Base-by-base conservation (phyloP, 2,329 filamentous ascomycete species). In the Rutstroemia sp. region DNA sequence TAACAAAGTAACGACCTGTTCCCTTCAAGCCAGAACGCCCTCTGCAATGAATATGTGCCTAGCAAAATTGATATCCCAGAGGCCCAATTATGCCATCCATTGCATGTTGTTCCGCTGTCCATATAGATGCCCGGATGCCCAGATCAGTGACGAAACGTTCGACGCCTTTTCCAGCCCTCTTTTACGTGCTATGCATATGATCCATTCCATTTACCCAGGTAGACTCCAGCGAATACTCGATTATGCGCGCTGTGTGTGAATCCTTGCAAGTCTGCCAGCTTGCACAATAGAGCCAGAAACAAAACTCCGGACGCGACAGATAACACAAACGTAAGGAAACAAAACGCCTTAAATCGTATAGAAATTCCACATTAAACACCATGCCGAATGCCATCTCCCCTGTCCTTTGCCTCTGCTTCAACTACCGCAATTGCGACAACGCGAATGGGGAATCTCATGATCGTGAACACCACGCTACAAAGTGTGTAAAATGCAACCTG, bases 381-480 rank as follows among this genome's bases (percentile, higher is more conserved):
- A 56, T 61, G 51, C 48, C 62, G 65, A 61, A 67, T 67, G 63
- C 64, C 61, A 60, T 58, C 62, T 51, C 57, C 57, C 58, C 57
- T 49, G 23, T 58, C 64, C 54, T 61, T 63, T 60, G 57, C 59
- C 62, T 63, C 61, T 61, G 56, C 59, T 62, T 61, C 63, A 67
- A 68, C 64, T 68, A 65, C 65, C 56, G 60, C 57, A 63, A 65
- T 60, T 65, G 61, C 60, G 60, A 62, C 58, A 65, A 67, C 63
- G 67, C 67, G 56, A 57, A 66, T 59, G 66, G 67, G 66, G 66
- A 67, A 68, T 68, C 67, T 68, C 64, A 67, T 66, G 63, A 66
- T 61, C 62, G 58, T 65, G 60, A 65, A 67, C 63, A 67, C 63
- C 65, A 61, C 65, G 63, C 64, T 69, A 65, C 61, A 68, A 61